Evolutionary conservation across 139 green algal species (phyloP).

Genomic region (Chlamydomonas eustigma): DNA sequence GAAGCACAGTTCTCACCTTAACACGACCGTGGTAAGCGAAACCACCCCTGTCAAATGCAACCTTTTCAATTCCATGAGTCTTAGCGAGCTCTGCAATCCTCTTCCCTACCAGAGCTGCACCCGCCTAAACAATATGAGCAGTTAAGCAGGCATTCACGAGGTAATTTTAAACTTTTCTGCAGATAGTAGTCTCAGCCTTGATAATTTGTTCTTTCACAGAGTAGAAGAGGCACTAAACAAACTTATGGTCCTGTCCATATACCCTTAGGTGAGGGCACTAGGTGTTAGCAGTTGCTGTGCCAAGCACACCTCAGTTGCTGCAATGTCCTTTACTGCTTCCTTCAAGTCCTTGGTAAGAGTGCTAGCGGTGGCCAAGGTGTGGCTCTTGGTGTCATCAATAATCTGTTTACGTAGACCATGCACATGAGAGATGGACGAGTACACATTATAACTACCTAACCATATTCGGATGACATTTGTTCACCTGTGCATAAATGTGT

Average conservation of each 20-base stretch:
- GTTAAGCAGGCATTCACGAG: neutral
- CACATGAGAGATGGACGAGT: too few relatives aligned
- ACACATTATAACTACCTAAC: too few relatives aligned
- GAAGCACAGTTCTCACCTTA: constrained; percentile 44
- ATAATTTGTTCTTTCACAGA: too few relatives aligned
- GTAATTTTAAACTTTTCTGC: too few relatives aligned
- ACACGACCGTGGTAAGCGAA: constrained; percentile 94
- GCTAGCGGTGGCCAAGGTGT: constrained; percentile 79
- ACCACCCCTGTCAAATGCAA: constrained; percentile 91
- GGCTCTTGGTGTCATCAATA: constrained; percentile 80
- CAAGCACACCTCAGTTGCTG: constrained; percentile 27
- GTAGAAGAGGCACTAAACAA: too few relatives aligned
- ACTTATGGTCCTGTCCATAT: too few relatives aligned
- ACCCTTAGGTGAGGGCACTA: too few relatives aligned
- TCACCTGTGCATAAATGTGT: constrained; percentile 95
- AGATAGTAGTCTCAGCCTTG: too few relatives aligned
- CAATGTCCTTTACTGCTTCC: constrained; percentile 28
- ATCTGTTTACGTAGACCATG: constrained; percentile 54
- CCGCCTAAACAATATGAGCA: constrained; percentile 39
- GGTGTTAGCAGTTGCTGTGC: too few relatives aligned
- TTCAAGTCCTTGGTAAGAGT: constrained; percentile 71
- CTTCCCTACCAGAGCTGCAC: constrained; percentile 80
- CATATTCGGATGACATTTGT: too few relatives aligned
- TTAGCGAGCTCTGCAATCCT: constrained; percentile 83
- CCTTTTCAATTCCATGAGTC: constrained; percentile 78